Evolutionary conservation across 805 yeast species (phyloP).

Genomic region (Dipodascus albidus): DNA sequence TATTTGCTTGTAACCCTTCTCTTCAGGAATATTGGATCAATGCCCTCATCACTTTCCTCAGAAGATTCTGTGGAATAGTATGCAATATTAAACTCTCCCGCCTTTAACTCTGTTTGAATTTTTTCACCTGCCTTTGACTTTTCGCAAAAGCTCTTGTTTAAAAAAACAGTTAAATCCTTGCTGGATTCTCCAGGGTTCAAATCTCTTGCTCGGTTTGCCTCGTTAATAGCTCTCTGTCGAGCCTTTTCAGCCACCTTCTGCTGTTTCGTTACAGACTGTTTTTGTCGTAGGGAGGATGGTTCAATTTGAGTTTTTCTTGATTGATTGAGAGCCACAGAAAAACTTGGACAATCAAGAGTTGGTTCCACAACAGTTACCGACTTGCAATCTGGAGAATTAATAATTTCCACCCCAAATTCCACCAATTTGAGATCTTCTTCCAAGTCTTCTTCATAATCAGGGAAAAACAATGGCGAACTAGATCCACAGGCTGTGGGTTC

Average conservation of each 20-base stretch:
- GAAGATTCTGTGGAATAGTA: neutral
- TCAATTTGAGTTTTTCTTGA: neutral
- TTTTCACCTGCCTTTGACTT: neutral
- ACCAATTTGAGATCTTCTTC: neutral
- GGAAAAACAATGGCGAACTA: neutral
- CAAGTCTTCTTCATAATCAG: neutral
- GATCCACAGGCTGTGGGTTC: neutral
- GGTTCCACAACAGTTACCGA: neutral
- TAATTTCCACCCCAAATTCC: neutral
- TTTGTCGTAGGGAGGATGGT: neutral
- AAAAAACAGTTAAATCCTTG: neutral
- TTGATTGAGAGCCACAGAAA: neutral
- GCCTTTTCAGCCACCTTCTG: neutral
- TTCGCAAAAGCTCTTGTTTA: neutral
- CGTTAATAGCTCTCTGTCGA: neutral
- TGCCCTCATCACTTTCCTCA: constrained; percentile 1
- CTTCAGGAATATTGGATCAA: constrained; percentile 6
- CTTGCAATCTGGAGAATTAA: neutral
- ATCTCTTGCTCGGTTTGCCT: neutral
- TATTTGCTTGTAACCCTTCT: constrained; percentile 10
- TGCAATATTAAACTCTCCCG: neutral
- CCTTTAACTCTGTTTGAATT: neutral
- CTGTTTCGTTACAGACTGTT: neutral
- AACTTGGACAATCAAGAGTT: neutral
- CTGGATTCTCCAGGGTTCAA: neutral